Conservation (phyloP, 768 basidiomycete genomes). For the Podaxis rugospora region DNA sequence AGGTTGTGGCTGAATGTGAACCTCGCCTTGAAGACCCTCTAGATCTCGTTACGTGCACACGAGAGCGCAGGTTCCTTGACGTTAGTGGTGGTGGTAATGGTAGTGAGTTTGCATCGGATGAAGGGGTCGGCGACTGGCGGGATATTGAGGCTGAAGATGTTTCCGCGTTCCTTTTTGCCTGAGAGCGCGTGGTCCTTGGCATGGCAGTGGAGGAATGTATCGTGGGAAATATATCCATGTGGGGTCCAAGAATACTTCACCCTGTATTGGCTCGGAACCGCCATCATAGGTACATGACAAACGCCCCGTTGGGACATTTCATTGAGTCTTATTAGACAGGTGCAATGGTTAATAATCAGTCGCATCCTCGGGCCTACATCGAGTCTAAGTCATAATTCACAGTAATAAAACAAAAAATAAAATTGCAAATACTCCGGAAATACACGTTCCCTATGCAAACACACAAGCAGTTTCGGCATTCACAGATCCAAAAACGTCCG, state of each 20-base stretch:
- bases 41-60: conserved; percentile 12
- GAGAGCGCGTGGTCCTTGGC: background rate
- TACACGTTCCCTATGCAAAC: background rate
- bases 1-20: conserved; percentile 13
- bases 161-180: background rate
- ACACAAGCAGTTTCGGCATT: background rate
- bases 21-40: conserved; percentile 16
- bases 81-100: conserved; percentile 22
- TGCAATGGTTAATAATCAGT: too few relatives aligned
- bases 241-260: too few relatives aligned
- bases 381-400: too few relatives aligned
- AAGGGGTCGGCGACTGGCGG: background rate
- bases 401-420: background rate
- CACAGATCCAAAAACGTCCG: background rate
- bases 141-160: background rate
- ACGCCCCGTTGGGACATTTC: too few relatives aligned
- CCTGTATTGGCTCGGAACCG: too few relatives aligned
- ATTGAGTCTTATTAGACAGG: too few relatives aligned
- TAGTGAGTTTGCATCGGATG: conserved; percentile 8
- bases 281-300: too few relatives aligned
- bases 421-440: background rate
- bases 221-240: background rate
- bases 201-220: background rate
- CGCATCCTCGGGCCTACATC: too few relatives aligned
- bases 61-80: conserved; percentile 17